These are phyloP conservation scores for Xylaria sp. DNA, from an alignment of 2,329 filamentous ascomycete genomes.

Conservation along the genomic window DNA sequence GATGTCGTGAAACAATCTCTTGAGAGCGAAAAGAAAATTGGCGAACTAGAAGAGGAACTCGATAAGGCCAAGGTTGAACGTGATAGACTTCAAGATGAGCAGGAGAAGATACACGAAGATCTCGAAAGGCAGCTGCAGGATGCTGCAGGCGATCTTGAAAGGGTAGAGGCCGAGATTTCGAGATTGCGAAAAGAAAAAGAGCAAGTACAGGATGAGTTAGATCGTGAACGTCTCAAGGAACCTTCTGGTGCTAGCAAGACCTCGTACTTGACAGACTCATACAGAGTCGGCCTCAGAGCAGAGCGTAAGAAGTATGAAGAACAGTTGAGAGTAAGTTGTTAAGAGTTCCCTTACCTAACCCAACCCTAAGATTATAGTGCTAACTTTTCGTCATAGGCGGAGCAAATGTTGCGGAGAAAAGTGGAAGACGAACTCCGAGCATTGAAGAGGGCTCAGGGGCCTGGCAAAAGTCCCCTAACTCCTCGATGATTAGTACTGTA, in stretches of 20 bases:
- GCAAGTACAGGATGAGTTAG: constrained; percentile 49
- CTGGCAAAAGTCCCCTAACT: constrained; percentile 45
- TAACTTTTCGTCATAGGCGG: constrained; percentile 44
- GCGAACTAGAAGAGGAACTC: constrained; percentile 49
- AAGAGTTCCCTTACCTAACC: neutral
- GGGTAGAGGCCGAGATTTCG: constrained; percentile 44
- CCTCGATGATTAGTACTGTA: constrained; percentile 33
- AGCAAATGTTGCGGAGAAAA: constrained; percentile 49
- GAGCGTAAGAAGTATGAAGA: constrained; percentile 53
- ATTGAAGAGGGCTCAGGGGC: constrained; percentile 48
- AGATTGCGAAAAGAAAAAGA: constrained; percentile 49
- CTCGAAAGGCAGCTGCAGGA: constrained; percentile 45
- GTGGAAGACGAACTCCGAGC: constrained; percentile 50
- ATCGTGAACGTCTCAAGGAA: constrained; percentile 47
- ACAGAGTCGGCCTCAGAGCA: constrained; percentile 48
- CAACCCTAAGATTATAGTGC: constrained; percentile 7
- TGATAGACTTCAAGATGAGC: constrained; percentile 43
- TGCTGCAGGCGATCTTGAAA: constrained; percentile 43
- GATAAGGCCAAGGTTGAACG: constrained; percentile 47
- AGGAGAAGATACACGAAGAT: constrained; percentile 43
- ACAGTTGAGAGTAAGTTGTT: constrained; percentile 49
- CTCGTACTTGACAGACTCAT: constrained; percentile 50
- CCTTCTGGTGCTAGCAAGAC: constrained; percentile 47
- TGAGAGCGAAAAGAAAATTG: constrained; percentile 51
- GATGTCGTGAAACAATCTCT: constrained; percentile 51